Evolutionary conservation across 495 filamentous ascomycete genomes (phyloP).

Genomic region (Hypoxylon fragiforme): DNA sequence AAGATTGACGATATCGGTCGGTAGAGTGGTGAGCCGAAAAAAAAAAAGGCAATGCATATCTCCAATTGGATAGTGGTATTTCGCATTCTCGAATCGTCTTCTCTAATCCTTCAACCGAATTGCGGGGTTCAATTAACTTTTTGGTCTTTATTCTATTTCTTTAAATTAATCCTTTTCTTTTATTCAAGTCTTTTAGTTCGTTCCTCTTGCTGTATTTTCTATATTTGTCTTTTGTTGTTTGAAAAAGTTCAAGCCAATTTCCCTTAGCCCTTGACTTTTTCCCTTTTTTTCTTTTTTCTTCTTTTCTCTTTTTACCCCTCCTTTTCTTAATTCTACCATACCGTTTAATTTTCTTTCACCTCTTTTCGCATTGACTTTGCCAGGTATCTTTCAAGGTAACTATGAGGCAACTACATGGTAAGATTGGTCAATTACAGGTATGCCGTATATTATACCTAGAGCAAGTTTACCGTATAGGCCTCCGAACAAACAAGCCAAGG

Average conservation of each 20-base stretch:
- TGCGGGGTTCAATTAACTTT: constrained; percentile 28
- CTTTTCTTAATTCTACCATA: neutral
- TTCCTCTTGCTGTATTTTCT: no score
- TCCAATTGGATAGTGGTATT: constrained; percentile 30
- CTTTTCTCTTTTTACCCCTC: neutral
- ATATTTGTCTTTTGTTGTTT: no score
- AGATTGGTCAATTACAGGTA: neutral
- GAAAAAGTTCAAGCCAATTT: no score
- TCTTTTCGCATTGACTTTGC: neutral
- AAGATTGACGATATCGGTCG: constrained; percentile 38
- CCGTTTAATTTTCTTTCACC: neutral
- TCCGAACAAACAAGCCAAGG: neutral
- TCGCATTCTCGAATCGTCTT: constrained; percentile 34
- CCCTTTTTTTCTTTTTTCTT: constrained; percentile 6
- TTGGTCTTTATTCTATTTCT: neutral
- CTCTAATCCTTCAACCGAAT: constrained; percentile 31
- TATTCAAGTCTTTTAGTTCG: no score
- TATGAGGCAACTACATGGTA: neutral
- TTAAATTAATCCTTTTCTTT: no score
- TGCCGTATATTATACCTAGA: no score
- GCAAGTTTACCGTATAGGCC: no score
- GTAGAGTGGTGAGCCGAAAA: constrained; percentile 37
- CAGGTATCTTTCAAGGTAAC: neutral
- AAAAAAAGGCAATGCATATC: constrained; percentile 6
- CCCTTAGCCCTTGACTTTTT: no score